These are phyloP conservation scores for Eragrostis curvula DNA, from an alignment of 176 grass and related monocot genomes.

Conservation along the genomic window DNA sequence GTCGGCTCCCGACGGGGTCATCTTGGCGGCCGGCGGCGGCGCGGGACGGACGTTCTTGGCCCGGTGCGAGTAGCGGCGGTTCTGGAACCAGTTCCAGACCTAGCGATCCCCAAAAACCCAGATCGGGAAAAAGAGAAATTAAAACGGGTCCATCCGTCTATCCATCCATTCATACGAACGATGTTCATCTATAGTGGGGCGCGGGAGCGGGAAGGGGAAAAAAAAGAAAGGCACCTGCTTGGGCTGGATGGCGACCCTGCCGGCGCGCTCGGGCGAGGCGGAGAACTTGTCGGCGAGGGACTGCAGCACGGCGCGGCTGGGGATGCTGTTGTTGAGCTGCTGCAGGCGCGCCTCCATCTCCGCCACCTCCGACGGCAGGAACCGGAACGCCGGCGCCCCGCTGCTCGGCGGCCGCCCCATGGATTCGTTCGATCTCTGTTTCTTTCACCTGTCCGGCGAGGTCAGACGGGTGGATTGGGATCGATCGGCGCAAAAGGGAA, in stretches of 20 bases:
- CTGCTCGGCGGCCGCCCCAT: conserved; percentile 85
- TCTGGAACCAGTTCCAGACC: conserved; percentile 99
- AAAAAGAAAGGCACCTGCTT: conserved; percentile 58
- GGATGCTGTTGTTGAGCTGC: conserved; percentile 78
- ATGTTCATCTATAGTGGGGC: neutral
- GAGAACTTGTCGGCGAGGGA: conserved; percentile 88
- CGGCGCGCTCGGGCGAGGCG: conserved; percentile 63
- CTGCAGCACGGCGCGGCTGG: conserved; percentile 60
- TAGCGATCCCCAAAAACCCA: conserved; percentile 18
- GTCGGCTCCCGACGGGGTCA: conserved; percentile 46
- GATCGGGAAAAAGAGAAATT: conserved; percentile 1
- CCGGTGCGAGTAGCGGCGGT: conserved; percentile 92
- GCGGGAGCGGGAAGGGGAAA: neutral
- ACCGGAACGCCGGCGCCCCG: conserved; percentile 80
- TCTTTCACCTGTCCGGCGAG: neutral
- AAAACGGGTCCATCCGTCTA: neutral
- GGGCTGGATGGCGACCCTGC: conserved; percentile 78
- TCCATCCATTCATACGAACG: neutral
- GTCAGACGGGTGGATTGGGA: neutral
- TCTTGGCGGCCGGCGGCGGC: conserved; percentile 39
- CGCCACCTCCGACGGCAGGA: conserved; percentile 80
- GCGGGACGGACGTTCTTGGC: conserved; percentile 56
- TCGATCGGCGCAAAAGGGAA: neutral
- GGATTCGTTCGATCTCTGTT: neutral
- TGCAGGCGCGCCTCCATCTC: conserved; percentile 91